Evolutionary conservation across 225 moss, liverwort and hornwort species (phyloP), one percentile per base, ranked within the genome.

Genomic region (Rhytidiadelphus loreus): DNA sequence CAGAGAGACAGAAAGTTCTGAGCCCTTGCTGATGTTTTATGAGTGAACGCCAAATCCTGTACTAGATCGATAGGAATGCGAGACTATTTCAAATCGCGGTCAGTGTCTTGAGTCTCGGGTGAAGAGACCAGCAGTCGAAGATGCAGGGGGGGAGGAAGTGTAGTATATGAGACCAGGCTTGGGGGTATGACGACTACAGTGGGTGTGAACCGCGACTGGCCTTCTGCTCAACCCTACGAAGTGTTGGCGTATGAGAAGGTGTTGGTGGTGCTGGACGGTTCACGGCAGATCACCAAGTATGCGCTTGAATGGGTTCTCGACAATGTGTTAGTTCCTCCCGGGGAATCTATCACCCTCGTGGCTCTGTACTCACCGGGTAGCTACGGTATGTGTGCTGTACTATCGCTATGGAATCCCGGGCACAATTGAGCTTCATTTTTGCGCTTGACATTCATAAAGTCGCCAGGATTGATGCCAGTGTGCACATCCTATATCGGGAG

Each of bases 261-360:
- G 77, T 71, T 92, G 46, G 92, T 92, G 81, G 92, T 89, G 11
- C 41, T 92, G 64, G 92, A 92, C 28, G 92, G 91, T 20, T 89
- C 91, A 19, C 91, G 89, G 39, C 91, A 39, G 26, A 85, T 92
- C 89, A 89, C 91, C 46, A 92, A 89, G 65, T 21, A 88, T 26
- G 92, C 91, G 7, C 77, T 92, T 25, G 92, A 91, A 83, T 92
- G 92, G 92, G 88, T 89, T 53, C 88, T 92, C 5, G 55, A 71
- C 73, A 92, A 91, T 74, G 92, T 92, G 60, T 33, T 86, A 44
- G 88, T 92, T 37, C 59, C 86, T 59, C 87, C 92, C 22, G 92
- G 92, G 28, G 92, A 92, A 57, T 88, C 83, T 50, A 91, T 92
- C 80, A 86, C 89, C 19, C 21, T 92, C 52, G 64, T 92, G 29